phyloP scores from a whole-genome alignment of 1,284 basidiomycete species.

The Marasmius fiardii region DNA sequence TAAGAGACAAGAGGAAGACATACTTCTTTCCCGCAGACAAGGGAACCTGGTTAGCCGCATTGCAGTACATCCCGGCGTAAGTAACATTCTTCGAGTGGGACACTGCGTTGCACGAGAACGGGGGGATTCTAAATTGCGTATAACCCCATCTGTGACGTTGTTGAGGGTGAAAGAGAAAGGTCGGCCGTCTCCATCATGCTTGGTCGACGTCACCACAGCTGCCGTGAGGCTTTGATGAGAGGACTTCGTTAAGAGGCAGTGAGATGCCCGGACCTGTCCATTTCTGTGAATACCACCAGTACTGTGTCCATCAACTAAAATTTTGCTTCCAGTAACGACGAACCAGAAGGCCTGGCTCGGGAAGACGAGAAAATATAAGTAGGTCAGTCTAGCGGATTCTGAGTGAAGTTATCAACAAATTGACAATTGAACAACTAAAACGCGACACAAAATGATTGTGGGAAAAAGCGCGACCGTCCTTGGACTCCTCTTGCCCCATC shows the following conservation, averaged over 20 bases:
- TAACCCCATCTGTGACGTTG: slow-evolving; percentile 41
- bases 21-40: slow-evolving; percentile 49
- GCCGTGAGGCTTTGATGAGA: no score
- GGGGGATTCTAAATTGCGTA: slow-evolving; percentile 57
- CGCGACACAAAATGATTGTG: no score
- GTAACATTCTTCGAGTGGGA: slow-evolving; percentile 50
- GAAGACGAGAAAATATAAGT: no score
- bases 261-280: slow-evolving; percentile 48
- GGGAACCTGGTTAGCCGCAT: slow-evolving; percentile 59
- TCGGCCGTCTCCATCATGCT: slow-evolving; percentile 55
- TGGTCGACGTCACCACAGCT: no score
- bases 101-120: slow-evolving; percentile 69
- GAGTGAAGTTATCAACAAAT: no score
- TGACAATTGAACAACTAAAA: no score
- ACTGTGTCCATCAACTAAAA: slow-evolving; percentile 56
- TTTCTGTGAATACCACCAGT: slow-evolving; percentile 65
- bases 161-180: slow-evolving; percentile 59
- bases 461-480: no score
- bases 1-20: no score
- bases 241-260: no score
- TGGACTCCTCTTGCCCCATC: no score
- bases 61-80: slow-evolving; percentile 62
- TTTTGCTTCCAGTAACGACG: slow-evolving; percentile 57
- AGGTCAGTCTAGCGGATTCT: no score
- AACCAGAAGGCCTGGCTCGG: slow-evolving; percentile 66